phyloP scores from a whole-genome alignment of 192 early-diverging fungal species.

The Podila horticola region DNA sequence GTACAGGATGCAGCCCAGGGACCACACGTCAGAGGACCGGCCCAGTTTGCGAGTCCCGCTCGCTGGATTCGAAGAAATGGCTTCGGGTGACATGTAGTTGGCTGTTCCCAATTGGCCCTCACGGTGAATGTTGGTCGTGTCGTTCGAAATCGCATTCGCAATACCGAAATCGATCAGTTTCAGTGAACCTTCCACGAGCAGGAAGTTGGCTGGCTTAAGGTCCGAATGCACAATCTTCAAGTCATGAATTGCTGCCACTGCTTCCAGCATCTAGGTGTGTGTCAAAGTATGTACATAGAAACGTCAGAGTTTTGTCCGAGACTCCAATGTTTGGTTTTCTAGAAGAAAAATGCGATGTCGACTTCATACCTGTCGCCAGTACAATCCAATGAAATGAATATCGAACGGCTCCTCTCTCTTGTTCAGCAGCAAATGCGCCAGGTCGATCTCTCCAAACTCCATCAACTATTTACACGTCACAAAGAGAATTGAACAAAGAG shows the following conservation, averaged over 20 bases:
- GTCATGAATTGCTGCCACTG: constrained; percentile 89
- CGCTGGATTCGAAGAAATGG: constrained; percentile 63
- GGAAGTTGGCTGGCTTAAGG: constrained; percentile 96
- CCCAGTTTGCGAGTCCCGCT: constrained; percentile 68
- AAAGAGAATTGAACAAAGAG: background rate
- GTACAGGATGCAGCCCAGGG: constrained; percentile 92
- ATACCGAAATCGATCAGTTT: constrained; percentile 99
- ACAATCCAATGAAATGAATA: constrained; percentile 80
- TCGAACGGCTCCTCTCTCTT: constrained; percentile 65
- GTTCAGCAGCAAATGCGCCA: constrained; percentile 70
- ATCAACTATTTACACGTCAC: constrained; percentile 60
- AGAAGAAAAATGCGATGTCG: background rate
- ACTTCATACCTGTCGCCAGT: constrained; percentile 81
- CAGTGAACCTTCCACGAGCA: constrained; percentile 83
- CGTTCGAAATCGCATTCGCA: constrained; percentile 92
- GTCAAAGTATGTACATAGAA: constrained; percentile 1
- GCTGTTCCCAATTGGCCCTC: constrained; percentile 90
- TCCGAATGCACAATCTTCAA: constrained; percentile 92
- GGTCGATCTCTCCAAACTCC: constrained; percentile 92
- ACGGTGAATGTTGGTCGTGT: constrained; percentile 93
- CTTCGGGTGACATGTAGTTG: constrained; percentile 97
- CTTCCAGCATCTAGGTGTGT: constrained; percentile 80
- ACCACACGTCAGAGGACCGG: constrained; percentile 89
- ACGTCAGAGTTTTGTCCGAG: background rate
- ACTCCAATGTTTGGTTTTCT: background rate